Base-by-base conservation (phyloP, 495 filamentous ascomycete species). In the Xylaria castorea region DNA sequence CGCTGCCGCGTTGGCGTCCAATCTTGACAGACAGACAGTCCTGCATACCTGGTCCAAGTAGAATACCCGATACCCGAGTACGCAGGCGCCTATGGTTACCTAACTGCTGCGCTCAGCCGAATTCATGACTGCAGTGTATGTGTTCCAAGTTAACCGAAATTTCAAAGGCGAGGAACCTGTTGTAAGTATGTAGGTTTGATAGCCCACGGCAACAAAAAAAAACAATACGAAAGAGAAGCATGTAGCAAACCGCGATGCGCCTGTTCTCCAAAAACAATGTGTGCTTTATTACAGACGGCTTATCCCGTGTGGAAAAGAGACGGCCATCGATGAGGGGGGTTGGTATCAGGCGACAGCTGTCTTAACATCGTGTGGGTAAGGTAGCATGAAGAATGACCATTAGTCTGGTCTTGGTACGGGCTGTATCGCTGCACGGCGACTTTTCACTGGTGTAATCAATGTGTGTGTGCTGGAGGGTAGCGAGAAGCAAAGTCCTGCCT, bases 311-410 rank as follows among this genome's bases (percentile, higher is more conserved):
- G 27, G 32, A 40, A 68, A n/a, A 11, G 32, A 38, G 42, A 62
- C 46, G 50, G 46, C 18, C 46, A 8, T 38, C 16, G 48, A 32
- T 46, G 30, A 14, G 12, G 34, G 32, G 32, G 55, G 55, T 38
- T 30, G 66, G 66, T 50, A 71, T 62, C 68, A 69, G 42, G 46
- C 42, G 68, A 70, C 68, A 62, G 53, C 27, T 46, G 53, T 42
- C n/a, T 69, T 16, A 46, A 11, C 25, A 60, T 34, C 53, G 66
- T 69, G 66, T 69, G 66, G 66, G 25, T 60, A 69, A 46, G 68
- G 68, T 70, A 62, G 68, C 68, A 70, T 70, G 18, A 25, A 36
- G 34, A 38, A 32, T 18, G 27, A 27, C 32, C 30, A 40, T 30
- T 14, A 40, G 38, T 40, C 30, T 34, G 66, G 66, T 34, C 32